These are phyloP conservation scores for Camellia granthamiana DNA, from an alignment of 148 eudicot genomes.

Conservation along the genomic window DNA sequence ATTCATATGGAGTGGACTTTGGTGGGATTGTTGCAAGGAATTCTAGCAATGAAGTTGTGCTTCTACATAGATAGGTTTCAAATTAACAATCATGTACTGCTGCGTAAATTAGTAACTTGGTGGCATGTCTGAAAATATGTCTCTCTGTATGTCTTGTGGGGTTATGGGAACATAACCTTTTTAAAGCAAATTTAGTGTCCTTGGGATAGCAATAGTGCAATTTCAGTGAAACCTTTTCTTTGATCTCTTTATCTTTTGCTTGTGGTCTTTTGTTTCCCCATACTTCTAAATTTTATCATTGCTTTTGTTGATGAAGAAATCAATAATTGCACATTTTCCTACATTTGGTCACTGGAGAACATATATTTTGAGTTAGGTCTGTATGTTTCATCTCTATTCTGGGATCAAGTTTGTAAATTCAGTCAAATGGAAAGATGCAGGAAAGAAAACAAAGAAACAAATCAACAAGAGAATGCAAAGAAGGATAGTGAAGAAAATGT, in stretches of 20 bases:
- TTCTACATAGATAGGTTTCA: background rate
- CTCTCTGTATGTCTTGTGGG: background rate
- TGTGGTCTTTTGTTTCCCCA: background rate
- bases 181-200: background rate
- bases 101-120: background rate
- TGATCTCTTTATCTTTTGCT: background rate
- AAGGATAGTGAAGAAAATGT: background rate
- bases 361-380: background rate
- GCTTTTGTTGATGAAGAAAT: background rate
- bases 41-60: background rate
- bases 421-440: background rate
- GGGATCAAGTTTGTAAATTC: background rate
- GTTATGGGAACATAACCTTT: background rate
- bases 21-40: background rate
- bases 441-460: background rate
- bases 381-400: background rate
- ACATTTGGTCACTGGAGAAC: background rate
- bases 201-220: background rate
- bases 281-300: background rate
- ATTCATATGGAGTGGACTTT: background rate
- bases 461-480: background rate
- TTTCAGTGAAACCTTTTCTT: background rate
- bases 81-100: background rate
- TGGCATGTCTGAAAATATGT: background rate
- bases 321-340: background rate